phyloP scores from a whole-genome alignment of 2,329 filamentous ascomycete genomes.

The Verticillium nonalfalfae region DNA sequence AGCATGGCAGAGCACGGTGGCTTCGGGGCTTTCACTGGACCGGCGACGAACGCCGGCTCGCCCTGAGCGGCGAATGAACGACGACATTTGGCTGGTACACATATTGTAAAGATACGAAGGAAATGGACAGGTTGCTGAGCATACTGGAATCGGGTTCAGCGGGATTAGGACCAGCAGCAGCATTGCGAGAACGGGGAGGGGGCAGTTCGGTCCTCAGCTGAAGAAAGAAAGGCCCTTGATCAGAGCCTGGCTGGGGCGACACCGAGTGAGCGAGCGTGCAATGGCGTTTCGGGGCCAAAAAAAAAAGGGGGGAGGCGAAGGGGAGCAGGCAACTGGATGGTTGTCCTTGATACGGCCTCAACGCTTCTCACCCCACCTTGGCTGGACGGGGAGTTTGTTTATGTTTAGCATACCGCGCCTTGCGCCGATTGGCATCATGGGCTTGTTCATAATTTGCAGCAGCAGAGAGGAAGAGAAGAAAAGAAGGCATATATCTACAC shows the following conservation, averaged over 20 bases:
- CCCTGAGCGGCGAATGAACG: conserved; percentile 14
- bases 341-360: background rate
- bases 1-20: conserved; percentile 49
- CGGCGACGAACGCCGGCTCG: conserved; percentile 23
- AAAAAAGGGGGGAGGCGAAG: background rate
- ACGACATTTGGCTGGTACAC: background rate
- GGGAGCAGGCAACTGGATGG: background rate
- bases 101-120: background rate
- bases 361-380: background rate
- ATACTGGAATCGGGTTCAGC: background rate
- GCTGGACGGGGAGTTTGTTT: conserved; percentile 5
- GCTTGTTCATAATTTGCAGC: background rate
- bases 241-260: no score
- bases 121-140: background rate
- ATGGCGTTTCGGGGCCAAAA: background rate
- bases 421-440: background rate
- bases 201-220: background rate
- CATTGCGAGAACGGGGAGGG: background rate
- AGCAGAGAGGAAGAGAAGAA: background rate
- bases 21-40: conserved; percentile 49
- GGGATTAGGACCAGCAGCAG: background rate
- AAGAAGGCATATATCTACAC: background rate
- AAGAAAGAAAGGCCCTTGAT: no score
- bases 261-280: background rate
- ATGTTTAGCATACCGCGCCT: conserved; percentile 9